Evolutionary conservation across 2,329 filamentous ascomycete genomes (phyloP).

Genomic region (Lachnellula hyalina): DNA sequence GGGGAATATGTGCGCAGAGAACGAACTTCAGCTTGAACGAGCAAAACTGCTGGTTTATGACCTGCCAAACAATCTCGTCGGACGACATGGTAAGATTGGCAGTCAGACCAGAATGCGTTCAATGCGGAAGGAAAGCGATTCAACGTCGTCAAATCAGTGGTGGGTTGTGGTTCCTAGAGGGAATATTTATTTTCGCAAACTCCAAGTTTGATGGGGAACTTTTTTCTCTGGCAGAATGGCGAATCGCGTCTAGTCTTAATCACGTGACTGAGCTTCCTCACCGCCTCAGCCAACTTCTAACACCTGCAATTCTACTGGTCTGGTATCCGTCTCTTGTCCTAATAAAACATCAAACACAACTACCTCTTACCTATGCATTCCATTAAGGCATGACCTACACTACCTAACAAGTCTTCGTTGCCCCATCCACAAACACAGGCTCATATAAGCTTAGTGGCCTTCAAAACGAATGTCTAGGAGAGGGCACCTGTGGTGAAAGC

Average conservation of each 20-base stretch:
- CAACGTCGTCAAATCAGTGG: neutral
- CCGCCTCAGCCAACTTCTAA: neutral
- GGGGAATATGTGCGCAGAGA: neutral
- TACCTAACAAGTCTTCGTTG: too few relatives aligned
- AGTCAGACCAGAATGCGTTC: neutral
- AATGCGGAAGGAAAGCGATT: neutral
- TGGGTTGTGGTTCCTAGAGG: neutral
- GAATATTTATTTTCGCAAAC: neutral
- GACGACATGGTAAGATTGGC: slow-evolving; percentile 62
- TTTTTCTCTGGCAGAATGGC: neutral
- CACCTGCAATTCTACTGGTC: neutral
- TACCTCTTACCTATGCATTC: too few relatives aligned
- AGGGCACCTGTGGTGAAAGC: too few relatives aligned
- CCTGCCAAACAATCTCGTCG: slow-evolving; percentile 96
- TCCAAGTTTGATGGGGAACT: neutral
- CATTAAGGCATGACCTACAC: too few relatives aligned
- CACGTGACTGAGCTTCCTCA: neutral
- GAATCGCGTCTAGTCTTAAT: neutral
- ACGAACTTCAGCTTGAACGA: slow-evolving; percentile 86
- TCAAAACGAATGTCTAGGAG: too few relatives aligned
- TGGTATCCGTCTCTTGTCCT: neutral
- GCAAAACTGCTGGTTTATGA: slow-evolving; percentile 94
- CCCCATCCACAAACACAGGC: too few relatives aligned
- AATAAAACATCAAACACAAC: too few relatives aligned
- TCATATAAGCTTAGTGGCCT: too few relatives aligned